Base-by-base conservation (phyloP, 2,329 filamentous ascomycete species). In the Kalmusia sp. region DNA sequence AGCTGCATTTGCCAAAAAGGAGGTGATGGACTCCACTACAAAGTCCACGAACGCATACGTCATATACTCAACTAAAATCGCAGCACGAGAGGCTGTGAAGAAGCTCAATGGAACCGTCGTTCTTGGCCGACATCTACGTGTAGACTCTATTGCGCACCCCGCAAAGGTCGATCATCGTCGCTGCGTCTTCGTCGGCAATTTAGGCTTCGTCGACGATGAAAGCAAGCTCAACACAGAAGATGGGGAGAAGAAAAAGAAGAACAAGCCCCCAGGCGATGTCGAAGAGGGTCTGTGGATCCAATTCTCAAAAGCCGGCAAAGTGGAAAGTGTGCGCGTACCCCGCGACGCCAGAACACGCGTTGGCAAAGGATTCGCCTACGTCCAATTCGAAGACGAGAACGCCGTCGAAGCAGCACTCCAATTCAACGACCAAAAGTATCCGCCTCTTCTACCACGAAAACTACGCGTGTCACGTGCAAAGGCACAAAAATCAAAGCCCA, bases 341-440 rank as follows among this genome's bases (percentile, higher is more conserved):
- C 87, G 95, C 50, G 95, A 99, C 69, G 82, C 90, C 58, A 89
- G 90, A 62, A 99, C 96, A 6, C 86, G 96, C 44, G 91, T 99
- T 25, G 92, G 95, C 67, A 99, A 99, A 73, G 95, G 95, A 4
- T 92, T 99, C 70, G 96, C 96, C 57, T 99, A 99, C 68, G 93
- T 99, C 14, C 95, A 99, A 71, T 99, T 99, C 31, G 65, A 88
- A 80, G 91, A 98, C 66, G 86, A 83, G 58, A 97, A 96, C 66
- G 82, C 88, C 38, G 93, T 99, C 39, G 95, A 99, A 76, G 85
- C 89, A n/a, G 95, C 95, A 1, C 83, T 99, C 11, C 83, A 96
- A 33, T 85, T 93, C 56, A 85, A 97, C 71, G 93, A 87, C 57
- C 96, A 98, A 80, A 95, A 91, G 66, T 98, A 93, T 69, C 92